Evolutionary conservation across 768 basidiomycete species (phyloP).

Genomic region (Kwoniella newhampshirensis): DNA sequence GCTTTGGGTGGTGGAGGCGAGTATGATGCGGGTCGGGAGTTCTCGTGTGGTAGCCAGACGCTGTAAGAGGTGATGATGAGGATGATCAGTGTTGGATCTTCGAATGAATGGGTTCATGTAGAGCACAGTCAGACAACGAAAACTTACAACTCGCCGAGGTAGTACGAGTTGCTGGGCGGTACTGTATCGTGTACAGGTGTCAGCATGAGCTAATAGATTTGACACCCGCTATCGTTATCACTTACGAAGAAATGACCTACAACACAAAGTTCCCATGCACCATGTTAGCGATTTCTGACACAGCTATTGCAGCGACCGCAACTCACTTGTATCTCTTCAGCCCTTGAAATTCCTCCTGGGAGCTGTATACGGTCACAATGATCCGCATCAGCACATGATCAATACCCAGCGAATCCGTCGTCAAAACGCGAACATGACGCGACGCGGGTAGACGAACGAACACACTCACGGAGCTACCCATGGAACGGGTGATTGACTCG

Average conservation of each 20-base stretch:
- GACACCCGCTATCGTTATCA: background rate
- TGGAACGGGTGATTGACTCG: background rate
- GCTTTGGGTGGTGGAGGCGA: background rate
- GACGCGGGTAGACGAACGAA: background rate
- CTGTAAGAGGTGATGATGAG: background rate
- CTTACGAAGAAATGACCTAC: constrained; percentile 20
- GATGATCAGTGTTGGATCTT: too few relatives aligned
- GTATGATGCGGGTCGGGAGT: background rate
- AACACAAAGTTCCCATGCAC: background rate
- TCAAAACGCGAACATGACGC: background rate
- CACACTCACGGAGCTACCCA: constrained; percentile 17
- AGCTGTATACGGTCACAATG: background rate
- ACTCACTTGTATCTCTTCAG: constrained; percentile 22
- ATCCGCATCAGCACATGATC: background rate
- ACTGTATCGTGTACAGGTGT: constrained; percentile 3
- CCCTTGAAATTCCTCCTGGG: constrained; percentile 8
- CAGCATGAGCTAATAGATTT: too few relatives aligned
- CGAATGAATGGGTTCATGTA: too few relatives aligned
- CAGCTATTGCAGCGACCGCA: too few relatives aligned
- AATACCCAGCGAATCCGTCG: background rate
- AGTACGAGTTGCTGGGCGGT: constrained; percentile 15
- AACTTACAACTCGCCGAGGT: constrained; percentile 11
- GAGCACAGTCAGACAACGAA: too few relatives aligned
- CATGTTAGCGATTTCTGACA: too few relatives aligned
- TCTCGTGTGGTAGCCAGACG: constrained; percentile 17